Base-by-base conservation (phyloP, 768 basidiomycete genomes). In the Podaxis pistillaris region DNA sequence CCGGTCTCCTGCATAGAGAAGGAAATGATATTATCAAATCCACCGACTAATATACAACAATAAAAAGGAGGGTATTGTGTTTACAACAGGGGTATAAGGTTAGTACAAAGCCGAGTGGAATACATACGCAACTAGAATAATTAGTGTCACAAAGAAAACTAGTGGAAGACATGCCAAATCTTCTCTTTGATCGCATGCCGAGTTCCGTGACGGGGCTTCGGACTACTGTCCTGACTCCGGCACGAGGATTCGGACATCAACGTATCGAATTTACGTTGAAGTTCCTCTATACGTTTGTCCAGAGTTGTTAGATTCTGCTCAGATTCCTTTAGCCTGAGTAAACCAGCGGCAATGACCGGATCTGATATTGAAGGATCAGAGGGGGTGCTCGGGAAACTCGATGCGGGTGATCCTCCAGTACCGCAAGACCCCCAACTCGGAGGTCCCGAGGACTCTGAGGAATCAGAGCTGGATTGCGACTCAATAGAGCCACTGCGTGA, bases 171-270 rank as follows among this genome's bases (percentile, higher is more conserved):
- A 33, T 56, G 54, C 12, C 24, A 22, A 9, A 62, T 8, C 36
- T 56, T 62, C 17, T 62, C 61, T n/a, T 56, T 56, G 24, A 62
- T 37, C 33, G 17, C 22, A 56, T 50, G 54, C 9, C 60, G 60
- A 15, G 58, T 51, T 6, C 58, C 37, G 17, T 60, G 44, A 46
- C 44, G 58, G 33, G 37, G 38, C 22, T 62, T 56, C 15, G 46
- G 33, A 15, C n/a, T 22, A 13, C 22, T 7, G 3, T 30, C 44
- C 53, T 49, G 61, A 26, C 37, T 50, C 15, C 46, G 44, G 11
- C 33, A 49, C 15, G 61, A 22, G 3, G 44, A 9, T 15, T 41
- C 36, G 28, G 54, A 11, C 22, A 50, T 26, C 37, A 62, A 6
- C 4, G 61, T 24, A n/a, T 56, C 33, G 37, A 56, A 51, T 44